A percentile compares a stretch with the other conserved stretches of the same genome.
Evolutionary conservation across 2,329 filamentous ascomycete genomes (phyloP).

Genomic region (Penicillium sp.): DNA sequence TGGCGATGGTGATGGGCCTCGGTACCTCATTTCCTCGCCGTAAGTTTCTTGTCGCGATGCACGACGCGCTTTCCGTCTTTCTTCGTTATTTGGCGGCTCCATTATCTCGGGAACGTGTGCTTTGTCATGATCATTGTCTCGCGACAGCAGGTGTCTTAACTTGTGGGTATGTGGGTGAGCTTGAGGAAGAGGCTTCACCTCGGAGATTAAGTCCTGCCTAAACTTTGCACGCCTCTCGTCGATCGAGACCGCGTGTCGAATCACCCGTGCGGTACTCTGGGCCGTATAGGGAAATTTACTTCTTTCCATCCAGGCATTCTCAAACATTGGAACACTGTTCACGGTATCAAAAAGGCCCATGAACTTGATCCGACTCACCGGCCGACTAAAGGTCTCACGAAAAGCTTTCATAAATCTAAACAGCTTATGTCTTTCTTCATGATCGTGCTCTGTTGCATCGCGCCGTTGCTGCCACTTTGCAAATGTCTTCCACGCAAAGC

Average conservation of each 20-base stretch:
- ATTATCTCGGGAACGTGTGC: constrained; percentile 7
- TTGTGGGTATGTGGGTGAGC: constrained; percentile 19
- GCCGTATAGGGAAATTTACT: constrained; percentile 66
- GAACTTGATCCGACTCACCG: constrained; percentile 69
- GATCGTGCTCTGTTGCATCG: constrained; percentile 22
- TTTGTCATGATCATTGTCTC: constrained; percentile 1
- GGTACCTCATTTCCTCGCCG: constrained; percentile 7
- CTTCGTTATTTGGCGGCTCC: neutral
- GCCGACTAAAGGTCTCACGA: constrained; percentile 75
- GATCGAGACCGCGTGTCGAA: constrained; percentile 56
- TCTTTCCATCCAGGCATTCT: constrained; percentile 67
- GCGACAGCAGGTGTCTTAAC: constrained; percentile 4
- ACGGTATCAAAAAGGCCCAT: constrained; percentile 78
- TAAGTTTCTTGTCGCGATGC: neutral
- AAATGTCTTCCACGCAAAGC: constrained; percentile 69
- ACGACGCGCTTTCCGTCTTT: neutral
- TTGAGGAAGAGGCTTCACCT: constrained; percentile 29
- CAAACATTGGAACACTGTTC: constrained; percentile 74
- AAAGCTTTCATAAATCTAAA: constrained; percentile 74
- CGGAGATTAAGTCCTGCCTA: constrained; percentile 49
- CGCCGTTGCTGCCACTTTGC: constrained; percentile 38
- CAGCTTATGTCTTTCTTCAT: constrained; percentile 46
- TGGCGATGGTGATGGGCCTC: constrained; percentile 7
- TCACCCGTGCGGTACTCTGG: constrained; percentile 51
- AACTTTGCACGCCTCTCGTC: constrained; percentile 59